Evolutionary conservation across 1,284 basidiomycete species (phyloP), one percentile per base, ranked within the genome.

Genomic region (Paramarasmius palmivorus): DNA sequence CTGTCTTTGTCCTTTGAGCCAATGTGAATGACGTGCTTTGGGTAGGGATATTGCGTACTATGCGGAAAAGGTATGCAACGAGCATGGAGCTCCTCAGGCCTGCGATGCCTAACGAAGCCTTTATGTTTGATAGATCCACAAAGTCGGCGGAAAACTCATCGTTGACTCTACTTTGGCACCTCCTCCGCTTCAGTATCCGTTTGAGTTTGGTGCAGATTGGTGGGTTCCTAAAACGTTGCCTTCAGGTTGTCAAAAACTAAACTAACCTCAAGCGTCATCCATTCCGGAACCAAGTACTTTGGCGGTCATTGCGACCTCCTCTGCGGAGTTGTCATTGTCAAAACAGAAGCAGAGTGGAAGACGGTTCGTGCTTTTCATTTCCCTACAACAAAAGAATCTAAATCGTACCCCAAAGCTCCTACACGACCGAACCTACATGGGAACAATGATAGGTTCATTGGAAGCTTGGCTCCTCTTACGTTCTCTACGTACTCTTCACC

Each of bases 141-240:
- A 82, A 52, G 84, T 78, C 7, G 89, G 89, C 4, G 92, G 88
- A 1, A 81, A 79, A 53, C 68, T 95, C 14, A 60, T 89, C 0
- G 75, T 95, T 12, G 93, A 95, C 66, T 82, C 93, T 1, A 97
- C 95, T 0, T 95, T 97, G 67, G 94, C 81, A 0, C 95, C 94
- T 25, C 94, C 94, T 4, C 94, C 93, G 0, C 74, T 94, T 26
- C 89, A 91, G 62, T 88, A 92, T 63, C 92, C 93, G 2, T 93
- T 95, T 74, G 83, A 84, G 58, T 88, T 84, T 69, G 93, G 90
- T 15, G 89, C 89, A 14, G 94, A 97, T 56, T 72, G 69, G 77
- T 75, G 55, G 25, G 67, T 57, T 20, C 5, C 32, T 8, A 19
- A 23, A 17, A 32, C 22, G 19, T 9, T 17, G 19, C 51, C 29